Evolutionary conservation across 108 stramenopile species (phyloP).

Genomic region (Parmales sp.): DNA sequence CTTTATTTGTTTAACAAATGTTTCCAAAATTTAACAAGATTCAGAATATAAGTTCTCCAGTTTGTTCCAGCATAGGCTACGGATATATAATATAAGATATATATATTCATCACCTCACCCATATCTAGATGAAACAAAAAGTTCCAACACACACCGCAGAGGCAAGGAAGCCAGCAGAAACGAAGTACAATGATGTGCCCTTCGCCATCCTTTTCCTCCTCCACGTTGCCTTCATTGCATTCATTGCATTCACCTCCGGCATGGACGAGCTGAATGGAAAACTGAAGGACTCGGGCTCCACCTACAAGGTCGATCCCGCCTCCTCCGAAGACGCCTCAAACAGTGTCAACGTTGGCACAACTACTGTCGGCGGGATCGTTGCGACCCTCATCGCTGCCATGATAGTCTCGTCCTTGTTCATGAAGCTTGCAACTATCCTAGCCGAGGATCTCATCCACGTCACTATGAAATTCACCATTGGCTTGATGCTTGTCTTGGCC

Average conservation of each 20-base stretch:
- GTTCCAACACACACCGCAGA: neutral
- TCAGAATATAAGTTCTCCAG: too few relatives aligned
- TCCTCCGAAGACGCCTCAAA: neutral
- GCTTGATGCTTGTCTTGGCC: neutral
- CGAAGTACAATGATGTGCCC: constrained; percentile 13
- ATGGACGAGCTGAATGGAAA: neutral
- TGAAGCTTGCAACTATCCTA: neutral
- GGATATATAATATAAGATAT: too few relatives aligned
- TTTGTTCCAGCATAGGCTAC: too few relatives aligned
- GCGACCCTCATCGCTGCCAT: neutral
- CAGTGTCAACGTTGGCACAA: neutral
- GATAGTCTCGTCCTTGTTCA: neutral
- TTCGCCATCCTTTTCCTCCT: constrained; percentile 15
- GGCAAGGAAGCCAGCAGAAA: neutral
- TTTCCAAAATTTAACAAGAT: too few relatives aligned
- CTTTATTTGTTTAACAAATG: too few relatives aligned
- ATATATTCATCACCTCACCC: too few relatives aligned
- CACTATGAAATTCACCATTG: neutral
- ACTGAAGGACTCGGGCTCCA: neutral
- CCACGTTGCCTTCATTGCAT: constrained; percentile 13
- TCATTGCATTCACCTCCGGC: neutral
- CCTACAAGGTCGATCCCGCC: neutral
- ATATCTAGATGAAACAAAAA: too few relatives aligned
- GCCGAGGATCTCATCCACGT: neutral
- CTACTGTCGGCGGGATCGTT: neutral